A percentile compares a stretch with the other conserved stretches of the same genome.
phyloP scores from a whole-genome alignment of 352 stramenopile species.

The Pythium grandisporangium region DNA sequence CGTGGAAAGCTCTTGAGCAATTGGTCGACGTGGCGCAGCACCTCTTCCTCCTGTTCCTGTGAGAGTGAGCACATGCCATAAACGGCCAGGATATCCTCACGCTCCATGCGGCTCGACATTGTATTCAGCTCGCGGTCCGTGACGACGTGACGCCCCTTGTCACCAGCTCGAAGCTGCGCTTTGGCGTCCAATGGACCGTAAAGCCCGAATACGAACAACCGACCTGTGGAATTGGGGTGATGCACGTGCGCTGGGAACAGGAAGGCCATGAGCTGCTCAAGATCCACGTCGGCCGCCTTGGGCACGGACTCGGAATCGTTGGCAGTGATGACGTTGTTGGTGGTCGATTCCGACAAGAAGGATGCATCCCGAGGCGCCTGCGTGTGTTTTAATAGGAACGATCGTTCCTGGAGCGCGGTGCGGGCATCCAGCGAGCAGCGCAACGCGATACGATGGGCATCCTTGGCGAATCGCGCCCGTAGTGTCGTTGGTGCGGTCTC shows the following conservation, averaged over 20 bases:
- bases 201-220: slow-evolving; percentile 72
- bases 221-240: slow-evolving; percentile 65
- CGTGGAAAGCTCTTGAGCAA: slow-evolving; percentile 53
- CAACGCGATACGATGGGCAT: slow-evolving; percentile 22
- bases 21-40: slow-evolving; percentile 65
- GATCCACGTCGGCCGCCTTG: slow-evolving; percentile 19
- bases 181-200: slow-evolving; percentile 68
- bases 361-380: slow-evolving; percentile 1
- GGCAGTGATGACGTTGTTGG: not conserved
- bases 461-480: slow-evolving; percentile 33
- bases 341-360: not conserved
- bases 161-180: slow-evolving; percentile 41
- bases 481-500: slow-evolving; percentile 7
- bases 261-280: slow-evolving; percentile 62
- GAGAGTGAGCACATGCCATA: slow-evolving; percentile 56
- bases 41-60: slow-evolving; percentile 60
- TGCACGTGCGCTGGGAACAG: slow-evolving; percentile 69
- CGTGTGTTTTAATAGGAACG: slow-evolving; percentile 26
- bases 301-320: not conserved
- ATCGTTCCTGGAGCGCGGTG: slow-evolving; percentile 25
- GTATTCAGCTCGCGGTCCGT: slow-evolving; percentile 64
- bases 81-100: slow-evolving; percentile 72
- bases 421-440: slow-evolving; percentile 24
- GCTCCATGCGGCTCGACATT: slow-evolving; percentile 72
- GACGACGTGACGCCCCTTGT: slow-evolving; percentile 55